Percentiles rank a stretch among this genome's conserved stretches.
Evolutionary conservation across 805 yeast genomes (phyloP).

Genomic region (Sporopachydermia quercuum): DNA sequence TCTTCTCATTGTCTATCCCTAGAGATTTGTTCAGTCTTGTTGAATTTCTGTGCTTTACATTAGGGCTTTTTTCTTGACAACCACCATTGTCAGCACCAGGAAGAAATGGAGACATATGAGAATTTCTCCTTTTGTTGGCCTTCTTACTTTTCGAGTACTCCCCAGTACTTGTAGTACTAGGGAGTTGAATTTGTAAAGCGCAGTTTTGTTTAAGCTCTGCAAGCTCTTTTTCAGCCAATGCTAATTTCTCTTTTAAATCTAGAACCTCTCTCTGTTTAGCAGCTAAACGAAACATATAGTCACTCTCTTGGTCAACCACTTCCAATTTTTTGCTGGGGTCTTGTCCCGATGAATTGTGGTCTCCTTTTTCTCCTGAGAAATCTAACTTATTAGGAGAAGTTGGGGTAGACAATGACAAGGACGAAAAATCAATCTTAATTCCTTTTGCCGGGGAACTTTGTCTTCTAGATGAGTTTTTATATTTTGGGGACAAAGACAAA

Average conservation of each 20-base stretch:
- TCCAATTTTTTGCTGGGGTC: background rate
- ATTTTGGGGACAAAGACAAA: background rate
- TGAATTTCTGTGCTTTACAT: no score
- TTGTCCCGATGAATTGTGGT: background rate
- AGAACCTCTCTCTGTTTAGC: conserved; percentile 29
- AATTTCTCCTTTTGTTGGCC: conserved; percentile 39
- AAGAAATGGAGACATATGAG: background rate
- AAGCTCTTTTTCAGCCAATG: conserved; percentile 6
- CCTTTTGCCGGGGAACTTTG: background rate
- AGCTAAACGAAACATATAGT: background rate
- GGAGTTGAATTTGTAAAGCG: conserved; percentile 22
- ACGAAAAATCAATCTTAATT: background rate
- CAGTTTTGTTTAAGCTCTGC: conserved; percentile 7
- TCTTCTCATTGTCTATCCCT: background rate
- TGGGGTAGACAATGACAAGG: background rate
- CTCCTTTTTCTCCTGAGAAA: background rate
- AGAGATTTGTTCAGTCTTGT: no score
- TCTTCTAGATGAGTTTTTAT: background rate
- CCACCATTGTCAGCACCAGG: background rate
- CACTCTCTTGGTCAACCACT: no score
- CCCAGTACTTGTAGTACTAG: conserved; percentile 36
- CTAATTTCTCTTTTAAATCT: conserved; percentile 4
- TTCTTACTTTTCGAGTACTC: conserved; percentile 63
- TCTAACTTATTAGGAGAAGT: background rate
- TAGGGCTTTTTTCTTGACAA: background rate